These are phyloP conservation scores for Hippophae rhamnoides DNA, from an alignment of 306 rosid species.

Conservation along the genomic window DNA sequence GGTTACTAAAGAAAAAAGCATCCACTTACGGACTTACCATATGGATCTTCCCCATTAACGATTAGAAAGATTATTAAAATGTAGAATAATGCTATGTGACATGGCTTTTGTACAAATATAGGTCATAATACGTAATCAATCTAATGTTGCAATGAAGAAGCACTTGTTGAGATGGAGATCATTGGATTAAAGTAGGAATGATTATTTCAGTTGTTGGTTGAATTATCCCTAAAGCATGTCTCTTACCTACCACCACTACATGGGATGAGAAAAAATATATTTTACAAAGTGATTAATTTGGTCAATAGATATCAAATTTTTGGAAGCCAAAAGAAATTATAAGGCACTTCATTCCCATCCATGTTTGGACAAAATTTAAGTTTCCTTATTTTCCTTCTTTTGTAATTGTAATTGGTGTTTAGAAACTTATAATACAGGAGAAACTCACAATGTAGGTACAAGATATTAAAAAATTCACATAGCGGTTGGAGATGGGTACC, in stretches of 20 bases:
- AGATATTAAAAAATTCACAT: no score
- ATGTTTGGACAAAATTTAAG: constrained; percentile 4
- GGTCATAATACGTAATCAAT: neutral
- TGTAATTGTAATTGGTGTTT: no score
- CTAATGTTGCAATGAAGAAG: neutral
- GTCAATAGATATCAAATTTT: constrained; percentile 1
- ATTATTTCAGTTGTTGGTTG: neutral
- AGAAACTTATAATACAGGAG: no score
- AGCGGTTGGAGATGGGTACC: no score
- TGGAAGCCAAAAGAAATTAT: neutral
- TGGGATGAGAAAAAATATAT: constrained; percentile 1
- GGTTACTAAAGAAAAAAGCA: no score
- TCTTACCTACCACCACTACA: constrained; percentile 5
- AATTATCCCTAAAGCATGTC: constrained; percentile 6
- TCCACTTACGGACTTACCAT: no score
- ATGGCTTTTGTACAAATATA: no score
- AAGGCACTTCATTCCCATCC: constrained; percentile 6
- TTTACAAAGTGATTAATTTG: constrained; percentile 3
- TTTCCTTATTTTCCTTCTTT: no score
- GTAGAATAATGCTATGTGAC: no score
- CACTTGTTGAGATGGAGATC: constrained; percentile 33
- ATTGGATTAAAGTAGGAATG: neutral
- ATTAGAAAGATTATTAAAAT: no score
- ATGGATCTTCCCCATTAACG: no score
- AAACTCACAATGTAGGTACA: no score